phyloP scores from a whole-genome alignment of 2,329 filamentous ascomycete genomes.

The Arthrobotrys sinensis region DNA sequence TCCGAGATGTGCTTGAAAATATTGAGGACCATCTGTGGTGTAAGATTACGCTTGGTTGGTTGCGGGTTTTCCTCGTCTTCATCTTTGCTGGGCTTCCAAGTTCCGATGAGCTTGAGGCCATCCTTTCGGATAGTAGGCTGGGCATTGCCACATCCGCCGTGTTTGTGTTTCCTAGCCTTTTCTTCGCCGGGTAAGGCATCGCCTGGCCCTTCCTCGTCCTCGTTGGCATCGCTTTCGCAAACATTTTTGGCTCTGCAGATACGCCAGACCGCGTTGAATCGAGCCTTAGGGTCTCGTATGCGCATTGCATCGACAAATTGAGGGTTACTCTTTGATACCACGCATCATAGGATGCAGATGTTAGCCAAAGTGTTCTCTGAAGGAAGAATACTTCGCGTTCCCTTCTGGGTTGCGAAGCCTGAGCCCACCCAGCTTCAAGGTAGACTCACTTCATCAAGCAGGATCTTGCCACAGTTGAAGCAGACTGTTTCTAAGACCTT shows the following conservation, averaged over 20 bases:
- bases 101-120: constrained; percentile 84
- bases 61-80: constrained; percentile 79
- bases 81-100: constrained; percentile 79
- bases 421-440: constrained; percentile 67
- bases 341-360: constrained; percentile 61
- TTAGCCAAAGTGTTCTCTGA: constrained; percentile 62
- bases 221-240: constrained; percentile 83
- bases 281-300: constrained; percentile 91
- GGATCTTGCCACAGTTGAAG: constrained; percentile 97
- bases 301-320: constrained; percentile 86
- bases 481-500: constrained; percentile 99
- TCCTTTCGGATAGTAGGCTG: constrained; percentile 91
- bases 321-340: constrained; percentile 78
- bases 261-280: constrained; percentile 93
- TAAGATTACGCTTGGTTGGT: constrained; percentile 85
- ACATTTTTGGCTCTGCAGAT: constrained; percentile 89
- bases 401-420: constrained; percentile 27
- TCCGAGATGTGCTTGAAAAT: constrained; percentile 89
- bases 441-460: constrained; percentile 97
- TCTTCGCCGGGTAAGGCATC: constrained; percentile 60
- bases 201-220: constrained; percentile 72
- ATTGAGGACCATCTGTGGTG: constrained; percentile 85
- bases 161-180: constrained; percentile 67
- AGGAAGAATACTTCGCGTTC: constrained; percentile 53
- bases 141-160: constrained; percentile 95